These are phyloP conservation scores for Lagenidium giganteum DNA, from an alignment of 352 stramenopile genomes.

Conservation along the genomic window DNA sequence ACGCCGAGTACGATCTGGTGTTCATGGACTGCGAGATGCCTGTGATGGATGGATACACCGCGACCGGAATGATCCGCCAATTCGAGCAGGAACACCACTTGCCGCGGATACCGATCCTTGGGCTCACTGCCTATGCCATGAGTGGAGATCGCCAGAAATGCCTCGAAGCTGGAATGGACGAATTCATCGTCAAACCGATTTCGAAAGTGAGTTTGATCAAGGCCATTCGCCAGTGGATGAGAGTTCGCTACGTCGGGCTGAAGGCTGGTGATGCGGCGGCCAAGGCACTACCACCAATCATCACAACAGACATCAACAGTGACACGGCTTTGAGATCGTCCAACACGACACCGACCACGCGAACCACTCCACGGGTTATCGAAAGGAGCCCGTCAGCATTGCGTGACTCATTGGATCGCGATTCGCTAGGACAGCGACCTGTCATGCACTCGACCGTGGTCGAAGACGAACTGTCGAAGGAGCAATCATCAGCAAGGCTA, in stretches of 20 bases:
- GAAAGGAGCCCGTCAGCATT: slow-evolving; percentile 5
- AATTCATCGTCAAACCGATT: slow-evolving; percentile 80
- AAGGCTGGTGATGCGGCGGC: slow-evolving; percentile 17
- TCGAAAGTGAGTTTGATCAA: slow-evolving; percentile 60
- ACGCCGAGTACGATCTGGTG: slow-evolving; percentile 52
- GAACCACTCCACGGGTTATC: slow-evolving; percentile 6
- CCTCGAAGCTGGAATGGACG: slow-evolving; percentile 59
- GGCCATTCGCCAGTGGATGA: slow-evolving; percentile 63
- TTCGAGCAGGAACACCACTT: slow-evolving; percentile 61
- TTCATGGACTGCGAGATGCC: slow-evolving; percentile 86
- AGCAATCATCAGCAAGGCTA: slow-evolving; percentile 26
- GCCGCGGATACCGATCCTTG: slow-evolving; percentile 58
- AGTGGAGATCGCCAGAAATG: slow-evolving; percentile 74
- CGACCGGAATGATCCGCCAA: slow-evolving; percentile 53
- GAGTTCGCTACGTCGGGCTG: slow-evolving; percentile 37
- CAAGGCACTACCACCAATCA: too few relatives aligned
- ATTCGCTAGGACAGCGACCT: too few relatives aligned
- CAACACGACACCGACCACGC: not conserved
- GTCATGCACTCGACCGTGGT: too few relatives aligned
- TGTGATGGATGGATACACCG: slow-evolving; percentile 74
- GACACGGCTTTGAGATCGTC: too few relatives aligned
- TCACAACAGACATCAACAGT: too few relatives aligned
- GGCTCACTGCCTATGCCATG: slow-evolving; percentile 69
- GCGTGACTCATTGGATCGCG: slow-evolving; percentile 13
- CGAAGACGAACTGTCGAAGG: too few relatives aligned